Evolutionary conservation across 257 asterid genomes (phyloP).

Genomic region (Rubia yunnanensis): DNA sequence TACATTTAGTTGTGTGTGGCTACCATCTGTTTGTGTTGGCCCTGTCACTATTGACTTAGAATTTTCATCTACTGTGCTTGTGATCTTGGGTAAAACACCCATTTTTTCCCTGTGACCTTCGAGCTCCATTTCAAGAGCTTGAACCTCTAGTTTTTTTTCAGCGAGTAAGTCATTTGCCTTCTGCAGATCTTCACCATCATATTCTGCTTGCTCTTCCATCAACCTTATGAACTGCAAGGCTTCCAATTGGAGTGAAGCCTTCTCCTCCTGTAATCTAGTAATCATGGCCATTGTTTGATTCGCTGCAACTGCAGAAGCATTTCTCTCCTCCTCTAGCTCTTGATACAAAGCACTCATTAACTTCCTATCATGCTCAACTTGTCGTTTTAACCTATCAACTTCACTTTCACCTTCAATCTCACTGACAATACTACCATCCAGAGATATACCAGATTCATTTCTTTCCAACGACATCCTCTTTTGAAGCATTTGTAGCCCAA

Average conservation of each 20-base stretch:
- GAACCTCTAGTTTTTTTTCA: slow-evolving; percentile 55
- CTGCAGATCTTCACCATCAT: slow-evolving; percentile 66
- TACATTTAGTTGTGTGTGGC: slow-evolving; percentile 4
- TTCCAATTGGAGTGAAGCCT: slow-evolving; percentile 76
- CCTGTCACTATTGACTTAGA: slow-evolving; percentile 13
- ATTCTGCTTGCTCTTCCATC: slow-evolving; percentile 89
- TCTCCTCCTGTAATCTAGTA: slow-evolving; percentile 83
- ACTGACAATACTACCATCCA: slow-evolving; percentile 59
- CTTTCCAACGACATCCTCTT: slow-evolving; percentile 77
- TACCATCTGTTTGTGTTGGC: slow-evolving; percentile 12
- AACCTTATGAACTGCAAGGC: slow-evolving; percentile 70
- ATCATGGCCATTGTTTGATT: slow-evolving; percentile 95
- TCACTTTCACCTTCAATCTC: slow-evolving; percentile 81
- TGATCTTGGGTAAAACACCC: slow-evolving; percentile 22
- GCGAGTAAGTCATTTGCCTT: slow-evolving; percentile 41
- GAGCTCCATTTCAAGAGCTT: slow-evolving; percentile 40
- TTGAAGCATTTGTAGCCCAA: slow-evolving; percentile 48
- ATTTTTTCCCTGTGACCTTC: slow-evolving; percentile 32
- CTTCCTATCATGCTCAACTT: slow-evolving; percentile 70
- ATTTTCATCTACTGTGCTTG: slow-evolving; percentile 17
- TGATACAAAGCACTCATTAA: slow-evolving; percentile 46
- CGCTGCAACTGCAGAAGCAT: slow-evolving; percentile 78
- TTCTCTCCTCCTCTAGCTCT: slow-evolving; percentile 88
- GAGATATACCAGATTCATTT: slow-evolving; percentile 63
- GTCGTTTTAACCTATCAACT: slow-evolving; percentile 56